Evolutionary conservation across 257 asterid genomes (phyloP), one percentile per base, ranked within the genome.

Genomic region (Fraxinus americana): DNA sequence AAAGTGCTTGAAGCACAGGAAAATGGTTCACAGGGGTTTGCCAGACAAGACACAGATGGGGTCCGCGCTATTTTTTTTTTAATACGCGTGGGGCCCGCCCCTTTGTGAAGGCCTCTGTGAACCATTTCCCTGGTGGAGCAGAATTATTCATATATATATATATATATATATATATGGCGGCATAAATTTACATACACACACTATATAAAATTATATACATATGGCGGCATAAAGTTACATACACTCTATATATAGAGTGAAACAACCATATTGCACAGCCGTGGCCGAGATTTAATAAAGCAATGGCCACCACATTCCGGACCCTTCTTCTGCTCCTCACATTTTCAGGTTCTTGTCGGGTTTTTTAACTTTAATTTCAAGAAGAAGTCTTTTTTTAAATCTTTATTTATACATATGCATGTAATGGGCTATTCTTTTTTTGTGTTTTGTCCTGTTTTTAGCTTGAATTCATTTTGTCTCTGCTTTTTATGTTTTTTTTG

Each of bases 251-350:
- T 70, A 86, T 34, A 43, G 19, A 73, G 81, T 77, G 61, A 79
- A 70, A 41, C 68, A 78, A 66, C 67, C 70, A 39, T 74, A 82
- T 81, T 87, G 79, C 82, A 76, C 79, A 82, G 78, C 71, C 16
- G 91, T 74, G 88, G 87, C 82, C 80, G 87, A 75, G 89, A 78
- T 81, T 89, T 48, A 71, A 79, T 77, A 84, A 79, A 84, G 91
- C 70, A 81, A 91, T 90, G 98, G 92, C 92, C 86, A 78, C 66
- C 88, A 85, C 85, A 81, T 87, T 82, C 88, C 27, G 86, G 82
- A 75, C 88, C 86, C 87, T 92, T 59, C 84, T 86, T n/a, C 82
- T 89, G 74, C 86, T 88, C 82, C 82, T 88, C 82, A 45, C 85
- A 67, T 77, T 89, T 45, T 80, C 97, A 89, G 98, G 98, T 92